Conservation (phyloP, 108 stramenopile genomes). For the Mediolabrus comicus region DNA sequence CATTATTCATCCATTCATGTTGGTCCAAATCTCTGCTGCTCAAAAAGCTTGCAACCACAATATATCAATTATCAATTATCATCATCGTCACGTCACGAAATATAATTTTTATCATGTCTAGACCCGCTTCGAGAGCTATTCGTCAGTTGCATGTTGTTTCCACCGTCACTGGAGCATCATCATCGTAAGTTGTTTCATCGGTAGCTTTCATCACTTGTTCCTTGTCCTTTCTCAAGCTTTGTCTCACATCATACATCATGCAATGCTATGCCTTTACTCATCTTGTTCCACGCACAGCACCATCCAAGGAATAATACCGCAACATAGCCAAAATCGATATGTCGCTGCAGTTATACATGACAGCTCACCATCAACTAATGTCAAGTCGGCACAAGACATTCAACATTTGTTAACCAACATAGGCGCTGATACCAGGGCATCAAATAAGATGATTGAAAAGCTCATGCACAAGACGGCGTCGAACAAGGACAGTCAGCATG, state of each 20-base stretch:
- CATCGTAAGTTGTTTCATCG: not conserved
- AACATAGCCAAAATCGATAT: not conserved
- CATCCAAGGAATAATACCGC: not conserved
- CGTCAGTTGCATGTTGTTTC: not conserved
- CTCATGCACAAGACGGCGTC: not conserved
- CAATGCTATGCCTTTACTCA: too few relatives aligned
- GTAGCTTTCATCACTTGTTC: too few relatives aligned
- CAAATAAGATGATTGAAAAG: not conserved
- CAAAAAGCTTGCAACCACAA: not conserved
- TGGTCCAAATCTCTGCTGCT: too few relatives aligned
- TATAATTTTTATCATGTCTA: not conserved
- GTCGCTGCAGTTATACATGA: not conserved
- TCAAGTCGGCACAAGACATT: not conserved
- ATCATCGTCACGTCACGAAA: too few relatives aligned
- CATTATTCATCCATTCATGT: too few relatives aligned
- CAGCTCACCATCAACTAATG: not conserved
- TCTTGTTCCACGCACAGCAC: not conserved
- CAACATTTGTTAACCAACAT: slow-evolving; percentile 2
- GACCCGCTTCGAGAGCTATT: not conserved
- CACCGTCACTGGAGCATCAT: not conserved
- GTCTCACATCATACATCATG: too few relatives aligned
- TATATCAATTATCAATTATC: not conserved
- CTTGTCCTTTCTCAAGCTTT: not conserved
- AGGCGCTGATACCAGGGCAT: not conserved
- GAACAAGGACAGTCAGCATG: not conserved